A percentile compares a stretch with the other conserved stretches of the same genome.
Conservation (phyloP, 2,329 filamentous ascomycete genomes). For the Alternaria novae-zelandiae region DNA sequence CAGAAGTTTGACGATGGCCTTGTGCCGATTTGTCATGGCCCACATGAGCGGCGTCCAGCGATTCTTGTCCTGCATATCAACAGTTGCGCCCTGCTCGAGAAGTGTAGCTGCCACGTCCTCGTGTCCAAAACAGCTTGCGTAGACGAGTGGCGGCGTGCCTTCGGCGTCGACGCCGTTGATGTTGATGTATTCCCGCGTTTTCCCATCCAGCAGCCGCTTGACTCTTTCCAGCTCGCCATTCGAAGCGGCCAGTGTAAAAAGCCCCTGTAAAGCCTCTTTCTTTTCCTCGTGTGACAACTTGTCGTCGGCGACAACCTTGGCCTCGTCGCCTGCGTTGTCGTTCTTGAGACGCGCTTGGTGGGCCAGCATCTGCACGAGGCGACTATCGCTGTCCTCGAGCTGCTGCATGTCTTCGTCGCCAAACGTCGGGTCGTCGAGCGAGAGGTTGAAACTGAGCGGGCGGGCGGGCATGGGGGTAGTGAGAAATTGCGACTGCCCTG, state of each 20-base stretch:
- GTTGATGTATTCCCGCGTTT: conserved; percentile 77
- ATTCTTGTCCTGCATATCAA: conserved; percentile 93
- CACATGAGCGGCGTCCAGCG: conserved; percentile 99
- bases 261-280: conserved; percentile 79
- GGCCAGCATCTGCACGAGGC: conserved; percentile 94
- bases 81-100: conserved; percentile 82
- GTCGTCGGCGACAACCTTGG: conserved; percentile 76
- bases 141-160: conserved; percentile 94
- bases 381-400: conserved; percentile 79
- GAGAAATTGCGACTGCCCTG: conserved; percentile 94
- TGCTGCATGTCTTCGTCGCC: conserved; percentile 67
- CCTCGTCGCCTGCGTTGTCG: conserved; percentile 72
- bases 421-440: conserved; percentile 78
- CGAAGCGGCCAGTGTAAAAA: conserved; percentile 92
- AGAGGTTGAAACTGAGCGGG: conserved; percentile 83
- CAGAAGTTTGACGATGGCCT: conserved; percentile 89
- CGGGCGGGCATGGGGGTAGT: conserved; percentile 85
- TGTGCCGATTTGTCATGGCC: conserved; percentile 99
- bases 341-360: conserved; percentile 88
- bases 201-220: conserved; percentile 74
- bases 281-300: conserved; percentile 80
- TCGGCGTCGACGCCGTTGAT: conserved; percentile 90
- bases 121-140: conserved; percentile 97
- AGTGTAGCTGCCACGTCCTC: conserved; percentile 85
- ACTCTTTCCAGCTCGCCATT: conserved; percentile 91